Conservation (phyloP, 139 green algal species). For the Picochlorum sp. region DNA sequence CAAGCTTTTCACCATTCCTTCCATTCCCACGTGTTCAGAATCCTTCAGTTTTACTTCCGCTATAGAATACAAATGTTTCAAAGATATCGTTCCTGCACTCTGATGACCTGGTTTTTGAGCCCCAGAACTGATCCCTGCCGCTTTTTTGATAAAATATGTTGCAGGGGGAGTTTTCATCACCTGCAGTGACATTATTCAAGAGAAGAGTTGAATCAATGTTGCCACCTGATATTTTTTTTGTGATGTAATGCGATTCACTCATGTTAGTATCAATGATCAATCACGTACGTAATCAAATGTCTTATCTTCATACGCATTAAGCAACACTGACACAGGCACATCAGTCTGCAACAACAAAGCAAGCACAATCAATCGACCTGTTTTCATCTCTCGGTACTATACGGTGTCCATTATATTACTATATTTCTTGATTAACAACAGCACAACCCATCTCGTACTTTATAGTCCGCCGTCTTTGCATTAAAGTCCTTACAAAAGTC, state of each 20-base stretch:
- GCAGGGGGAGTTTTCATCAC: conserved; percentile 72
- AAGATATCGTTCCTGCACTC: conserved; percentile 49
- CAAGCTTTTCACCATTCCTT: conserved; percentile 61
- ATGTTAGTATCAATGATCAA: background rate
- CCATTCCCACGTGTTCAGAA: conserved; percentile 46
- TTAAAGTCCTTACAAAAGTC: conserved; percentile 99
- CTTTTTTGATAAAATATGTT: conserved; percentile 80
- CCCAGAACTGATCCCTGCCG: conserved; percentile 55
- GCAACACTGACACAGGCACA: conserved; percentile 50
- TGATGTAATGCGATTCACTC: background rate
- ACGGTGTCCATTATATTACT: background rate
- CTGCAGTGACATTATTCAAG: conserved; percentile 11
- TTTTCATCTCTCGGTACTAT: background rate
- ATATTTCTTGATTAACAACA: background rate
- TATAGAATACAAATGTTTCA: conserved; percentile 94
- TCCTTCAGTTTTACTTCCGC: conserved; percentile 77
- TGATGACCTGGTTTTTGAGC: conserved; percentile 68
- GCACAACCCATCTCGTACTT: conserved; percentile 43
- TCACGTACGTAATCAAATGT: conserved; percentile 73
- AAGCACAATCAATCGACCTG: too few relatives aligned
- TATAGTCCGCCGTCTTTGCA: conserved; percentile 75
- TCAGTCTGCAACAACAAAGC: conserved; percentile 41
- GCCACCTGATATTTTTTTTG: background rate
- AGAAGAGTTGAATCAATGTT: background rate
- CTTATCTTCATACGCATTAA: conserved; percentile 76